These are phyloP conservation scores for Lanmaoa rubissima DNA, from an alignment of 768 basidiomycete species.

Conservation along the genomic window DNA sequence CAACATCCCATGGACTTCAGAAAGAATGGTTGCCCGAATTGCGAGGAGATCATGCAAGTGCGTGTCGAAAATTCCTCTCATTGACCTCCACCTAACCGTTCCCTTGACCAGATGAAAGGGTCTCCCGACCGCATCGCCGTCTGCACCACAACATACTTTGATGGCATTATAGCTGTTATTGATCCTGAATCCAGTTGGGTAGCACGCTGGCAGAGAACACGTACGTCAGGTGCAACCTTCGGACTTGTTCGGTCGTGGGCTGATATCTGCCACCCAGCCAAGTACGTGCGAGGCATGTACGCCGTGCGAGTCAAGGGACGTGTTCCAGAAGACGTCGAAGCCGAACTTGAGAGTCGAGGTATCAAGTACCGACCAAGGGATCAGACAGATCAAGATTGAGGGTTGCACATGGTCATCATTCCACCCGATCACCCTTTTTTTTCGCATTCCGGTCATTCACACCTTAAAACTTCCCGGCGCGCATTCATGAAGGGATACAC, in stretches of 20 bases:
- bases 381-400: slow-evolving; percentile 69
- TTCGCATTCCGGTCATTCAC: not conserved
- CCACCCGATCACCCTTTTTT: not conserved
- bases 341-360: slow-evolving; percentile 70
- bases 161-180: slow-evolving; percentile 86
- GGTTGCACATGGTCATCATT: slow-evolving; percentile 6
- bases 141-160: slow-evolving; percentile 92
- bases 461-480: not conserved
- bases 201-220: slow-evolving; percentile 91
- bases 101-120: slow-evolving; percentile 71
- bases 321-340: slow-evolving; percentile 82
- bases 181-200: slow-evolving; percentile 93
- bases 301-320: slow-evolving; percentile 87
- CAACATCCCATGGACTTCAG: slow-evolving; percentile 83
- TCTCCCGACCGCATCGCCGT: slow-evolving; percentile 76
- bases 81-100: not conserved
- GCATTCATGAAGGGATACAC: not conserved
- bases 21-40: slow-evolving; percentile 91
- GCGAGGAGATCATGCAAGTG: slow-evolving; percentile 93
- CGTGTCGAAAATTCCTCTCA: slow-evolving; percentile 17
- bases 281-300: slow-evolving; percentile 89
- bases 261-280: slow-evolving; percentile 50
- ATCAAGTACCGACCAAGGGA: slow-evolving; percentile 87
- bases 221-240: slow-evolving; percentile 45
- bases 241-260: not conserved